These are phyloP conservation scores for Drechslerella stenobrocha DNA, from an alignment of 2,329 filamentous ascomycete species.

Conservation along the genomic window DNA sequence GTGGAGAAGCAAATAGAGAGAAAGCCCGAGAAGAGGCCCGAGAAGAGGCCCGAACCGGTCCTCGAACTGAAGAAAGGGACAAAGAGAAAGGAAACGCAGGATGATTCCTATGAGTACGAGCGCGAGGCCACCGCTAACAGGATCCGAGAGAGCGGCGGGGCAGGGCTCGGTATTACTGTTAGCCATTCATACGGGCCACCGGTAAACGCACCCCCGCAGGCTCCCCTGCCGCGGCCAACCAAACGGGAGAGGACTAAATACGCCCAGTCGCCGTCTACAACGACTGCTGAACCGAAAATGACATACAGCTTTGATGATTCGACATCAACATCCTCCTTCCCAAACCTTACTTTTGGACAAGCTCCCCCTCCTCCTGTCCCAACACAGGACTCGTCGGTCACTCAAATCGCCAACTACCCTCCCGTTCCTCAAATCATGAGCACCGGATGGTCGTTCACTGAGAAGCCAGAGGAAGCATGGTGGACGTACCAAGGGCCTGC, in stretches of 20 bases:
- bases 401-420: conserved; percentile 41
- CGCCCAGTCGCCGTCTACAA: conserved; percentile 32
- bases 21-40: conserved; percentile 16
- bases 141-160: conserved; percentile 30
- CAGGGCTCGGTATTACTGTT: conserved; percentile 45
- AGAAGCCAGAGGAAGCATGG: conserved; percentile 32
- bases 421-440: conserved; percentile 46
- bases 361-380: conserved; percentile 37
- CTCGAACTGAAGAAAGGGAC: conserved; percentile 42
- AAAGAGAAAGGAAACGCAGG: conserved; percentile 45
- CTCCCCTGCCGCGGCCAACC: conserved; percentile 30
- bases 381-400: conserved; percentile 33
- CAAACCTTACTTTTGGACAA: conserved; percentile 42
- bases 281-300: conserved; percentile 34
- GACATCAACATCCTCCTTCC: conserved; percentile 46
- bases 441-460: conserved; percentile 35
- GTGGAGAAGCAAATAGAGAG: conserved; percentile 21
- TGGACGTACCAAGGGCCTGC: conserved; percentile 42
- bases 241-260: conserved; percentile 46
- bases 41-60: conserved; percentile 18
- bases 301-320: conserved; percentile 48
- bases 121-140: conserved; percentile 20
- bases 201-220: conserved; percentile 24
- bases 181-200: conserved; percentile 36
- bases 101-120: conserved; percentile 43